Conservation (phyloP, 805 yeast species). For the Yueomyces sinensis region DNA sequence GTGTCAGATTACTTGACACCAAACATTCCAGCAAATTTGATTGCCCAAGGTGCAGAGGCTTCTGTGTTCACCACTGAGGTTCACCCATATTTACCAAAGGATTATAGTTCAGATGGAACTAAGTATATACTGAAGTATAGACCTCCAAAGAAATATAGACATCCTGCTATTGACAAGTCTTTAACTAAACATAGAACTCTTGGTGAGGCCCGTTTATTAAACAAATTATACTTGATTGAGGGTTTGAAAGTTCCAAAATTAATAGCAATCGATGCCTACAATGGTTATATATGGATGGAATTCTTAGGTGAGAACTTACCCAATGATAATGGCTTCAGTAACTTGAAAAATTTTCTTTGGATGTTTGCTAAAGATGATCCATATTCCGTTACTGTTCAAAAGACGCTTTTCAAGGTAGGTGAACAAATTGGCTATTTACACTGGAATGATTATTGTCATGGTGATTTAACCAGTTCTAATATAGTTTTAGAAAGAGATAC, state of each 20-base stretch:
- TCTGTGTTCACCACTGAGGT: slow-evolving; percentile 47
- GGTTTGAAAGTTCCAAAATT: slow-evolving; percentile 62
- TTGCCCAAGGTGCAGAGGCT: slow-evolving; percentile 91
- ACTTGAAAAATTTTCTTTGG: slow-evolving; percentile 69
- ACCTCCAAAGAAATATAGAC: slow-evolving; percentile 85
- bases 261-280: slow-evolving; percentile 58
- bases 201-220: slow-evolving; percentile 70
- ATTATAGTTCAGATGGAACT: slow-evolving; percentile 2
- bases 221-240: slow-evolving; percentile 31
- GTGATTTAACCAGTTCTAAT: slow-evolving; percentile 88
- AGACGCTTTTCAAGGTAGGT: slow-evolving; percentile 46
- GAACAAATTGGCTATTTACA: slow-evolving; percentile 58
- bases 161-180: slow-evolving; percentile 61
- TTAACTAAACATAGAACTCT: slow-evolving; percentile 72
- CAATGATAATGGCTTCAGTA: slow-evolving; percentile 38
- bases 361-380: slow-evolving; percentile 23
- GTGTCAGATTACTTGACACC: slow-evolving; percentile 32
- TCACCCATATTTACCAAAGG: slow-evolving; percentile 49
- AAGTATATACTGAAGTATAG: slow-evolving; percentile 66
- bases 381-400: slow-evolving; percentile 27
- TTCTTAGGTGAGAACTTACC: slow-evolving; percentile 44
- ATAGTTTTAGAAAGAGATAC: slow-evolving; percentile 37
- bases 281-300: slow-evolving; percentile 88
- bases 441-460: slow-evolving; percentile 70
- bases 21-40: slow-evolving; percentile 35